Conservation (phyloP, 2,329 filamentous ascomycete species). For the Metarhizium anisopliae region DNA sequence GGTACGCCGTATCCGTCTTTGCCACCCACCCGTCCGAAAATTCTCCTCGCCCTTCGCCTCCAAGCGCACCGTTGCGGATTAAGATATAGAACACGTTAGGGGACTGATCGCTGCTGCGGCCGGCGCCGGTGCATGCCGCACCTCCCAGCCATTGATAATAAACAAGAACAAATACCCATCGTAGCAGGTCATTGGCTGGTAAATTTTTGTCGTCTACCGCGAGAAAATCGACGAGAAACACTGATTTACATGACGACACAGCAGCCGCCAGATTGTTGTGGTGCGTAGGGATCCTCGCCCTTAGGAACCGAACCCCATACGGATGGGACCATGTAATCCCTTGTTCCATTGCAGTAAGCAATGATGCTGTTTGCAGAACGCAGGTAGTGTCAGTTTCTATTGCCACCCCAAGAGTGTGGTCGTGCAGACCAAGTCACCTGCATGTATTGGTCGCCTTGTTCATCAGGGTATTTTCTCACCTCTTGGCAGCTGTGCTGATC, state of each 20-base stretch:
- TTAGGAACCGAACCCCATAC: conserved; percentile 93
- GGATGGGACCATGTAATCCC: conserved; percentile 98
- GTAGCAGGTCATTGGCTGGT: conserved; percentile 4
- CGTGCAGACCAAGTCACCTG: not conserved
- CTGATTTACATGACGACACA: conserved; percentile 78
- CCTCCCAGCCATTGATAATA: conserved; percentile 1
- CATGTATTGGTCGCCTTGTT: not conserved
- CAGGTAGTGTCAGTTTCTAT: not conserved
- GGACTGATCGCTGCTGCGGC: conserved; percentile 1
- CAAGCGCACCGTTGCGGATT: conserved; percentile 1
- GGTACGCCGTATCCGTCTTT: conserved; percentile 1
- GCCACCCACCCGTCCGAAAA: not conserved
- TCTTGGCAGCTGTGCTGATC: conserved; percentile 85
- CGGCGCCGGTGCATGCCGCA: not conserved
- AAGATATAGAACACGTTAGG: conserved; percentile 4
- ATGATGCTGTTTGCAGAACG: conserved; percentile 61
- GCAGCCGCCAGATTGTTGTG: conserved; percentile 86
- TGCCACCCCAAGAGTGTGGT: not conserved
- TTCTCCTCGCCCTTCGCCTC: not conserved
- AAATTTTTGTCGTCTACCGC: conserved; percentile 3
- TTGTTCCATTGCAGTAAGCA: conserved; percentile 93
- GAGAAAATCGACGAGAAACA: conserved; percentile 1
- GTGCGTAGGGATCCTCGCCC: conserved; percentile 96
- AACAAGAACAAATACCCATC: conserved; percentile 5
- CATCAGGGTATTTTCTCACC: conserved; percentile 40